Percentiles rank a stretch among this genome's conserved stretches.
These are phyloP conservation scores for Oryza longistaminata DNA, from an alignment of 176 grass and related monocot genomes.

Conservation along the genomic window DNA sequence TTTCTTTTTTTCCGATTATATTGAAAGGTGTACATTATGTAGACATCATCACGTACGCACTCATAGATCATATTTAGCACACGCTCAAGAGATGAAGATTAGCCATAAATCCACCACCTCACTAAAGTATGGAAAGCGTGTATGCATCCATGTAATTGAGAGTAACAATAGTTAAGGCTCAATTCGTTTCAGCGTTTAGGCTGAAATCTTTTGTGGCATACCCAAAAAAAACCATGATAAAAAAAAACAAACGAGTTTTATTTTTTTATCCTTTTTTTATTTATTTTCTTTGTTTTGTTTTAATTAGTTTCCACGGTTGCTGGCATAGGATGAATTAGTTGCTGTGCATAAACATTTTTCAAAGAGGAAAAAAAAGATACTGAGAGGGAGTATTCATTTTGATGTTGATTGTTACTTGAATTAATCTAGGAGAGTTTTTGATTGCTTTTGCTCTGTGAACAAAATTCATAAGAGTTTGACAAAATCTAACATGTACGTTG, in stretches of 20 bases:
- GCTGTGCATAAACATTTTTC: constrained; percentile 42
- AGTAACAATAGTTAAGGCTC: no score
- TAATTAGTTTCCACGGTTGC: background rate
- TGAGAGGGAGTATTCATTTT: background rate
- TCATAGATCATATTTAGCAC: no score
- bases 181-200: no score
- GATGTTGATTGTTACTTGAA: constrained; percentile 25
- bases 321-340: constrained; percentile 36
- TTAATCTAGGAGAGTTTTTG: background rate
- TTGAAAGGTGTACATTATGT: background rate
- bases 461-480: constrained; percentile 22
- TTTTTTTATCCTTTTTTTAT: background rate
- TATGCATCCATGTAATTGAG: no score
- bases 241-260: background rate
- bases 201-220: no score
- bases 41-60: no score
- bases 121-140: no score
- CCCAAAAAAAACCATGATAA: no score
- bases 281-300: background rate
- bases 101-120: no score
- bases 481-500: constrained; percentile 10
- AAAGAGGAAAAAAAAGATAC: constrained; percentile 2
- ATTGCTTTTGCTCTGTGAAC: background rate
- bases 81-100: no score
- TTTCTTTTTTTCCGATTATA: background rate